These are phyloP conservation scores for Smithsoniella earleae DNA, from an alignment of 163 green algal species.

Conservation along the genomic window DNA sequence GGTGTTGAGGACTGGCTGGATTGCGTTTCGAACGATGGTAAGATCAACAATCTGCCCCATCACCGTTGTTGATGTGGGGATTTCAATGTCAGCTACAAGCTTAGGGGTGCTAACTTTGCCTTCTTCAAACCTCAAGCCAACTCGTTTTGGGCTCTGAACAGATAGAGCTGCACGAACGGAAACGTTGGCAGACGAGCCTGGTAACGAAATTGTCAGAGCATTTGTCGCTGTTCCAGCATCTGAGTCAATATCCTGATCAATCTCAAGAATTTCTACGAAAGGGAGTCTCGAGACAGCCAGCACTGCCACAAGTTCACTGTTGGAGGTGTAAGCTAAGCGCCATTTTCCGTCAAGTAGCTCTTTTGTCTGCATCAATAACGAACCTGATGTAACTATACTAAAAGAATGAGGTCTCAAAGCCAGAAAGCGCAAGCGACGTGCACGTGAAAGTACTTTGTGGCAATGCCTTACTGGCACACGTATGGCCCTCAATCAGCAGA, in stretches of 20 bases:
- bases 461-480: too few species aligned
- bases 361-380: constrained; percentile 37
- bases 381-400: too few species aligned
- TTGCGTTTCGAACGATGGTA: too few species aligned
- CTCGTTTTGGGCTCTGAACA: constrained; percentile 44
- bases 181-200: background rate
- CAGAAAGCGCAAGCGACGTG: too few species aligned
- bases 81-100: constrained; percentile 46
- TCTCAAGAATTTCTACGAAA: constrained; percentile 48
- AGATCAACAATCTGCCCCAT: constrained; percentile 55
- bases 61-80: constrained; percentile 44
- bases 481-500: too few species aligned
- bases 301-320: constrained; percentile 48
- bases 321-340: constrained; percentile 61
- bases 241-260: constrained; percentile 60
- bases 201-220: too few species aligned
- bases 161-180: background rate
- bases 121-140: constrained; percentile 46
- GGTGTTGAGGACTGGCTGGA: too few species aligned
- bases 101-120: constrained; percentile 48
- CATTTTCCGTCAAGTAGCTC: constrained; percentile 51
- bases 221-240: too few species aligned
- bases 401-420: too few species aligned
- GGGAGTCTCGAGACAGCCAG: constrained; percentile 52
- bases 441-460: too few species aligned